These are phyloP conservation scores for Lumnitzera racemosa DNA, from an alignment of 345 rosid genomes.

Conservation along the genomic window DNA sequence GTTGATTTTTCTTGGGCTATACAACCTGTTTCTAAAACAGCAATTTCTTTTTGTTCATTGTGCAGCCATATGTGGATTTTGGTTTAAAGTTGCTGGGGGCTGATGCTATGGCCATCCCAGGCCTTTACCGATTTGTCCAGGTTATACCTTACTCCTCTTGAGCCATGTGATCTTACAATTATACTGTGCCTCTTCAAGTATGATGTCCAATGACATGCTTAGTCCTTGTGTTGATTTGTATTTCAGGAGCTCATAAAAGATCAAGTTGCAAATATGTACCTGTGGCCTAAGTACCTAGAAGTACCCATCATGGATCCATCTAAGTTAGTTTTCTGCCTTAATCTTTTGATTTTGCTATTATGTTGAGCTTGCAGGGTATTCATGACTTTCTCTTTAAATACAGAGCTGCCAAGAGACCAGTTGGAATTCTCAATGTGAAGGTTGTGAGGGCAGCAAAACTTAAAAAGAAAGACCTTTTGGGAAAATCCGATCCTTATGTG, in stretches of 20 bases:
- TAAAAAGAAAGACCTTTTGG: slow-evolving; percentile 74
- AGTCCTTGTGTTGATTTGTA: neutral
- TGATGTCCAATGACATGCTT: neutral
- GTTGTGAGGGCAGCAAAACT: slow-evolving; percentile 70
- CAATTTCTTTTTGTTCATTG: neutral
- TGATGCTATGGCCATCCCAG: slow-evolving; percentile 96
- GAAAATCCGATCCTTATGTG: slow-evolving; percentile 91
- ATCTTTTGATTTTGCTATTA: slow-evolving; percentile 1
- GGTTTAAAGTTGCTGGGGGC: slow-evolving; percentile 85
- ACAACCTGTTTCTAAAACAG: neutral
- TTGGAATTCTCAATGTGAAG: slow-evolving; percentile 72
- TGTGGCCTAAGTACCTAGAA: slow-evolving; percentile 91
- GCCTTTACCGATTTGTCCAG: slow-evolving; percentile 72
- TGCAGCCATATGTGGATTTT: slow-evolving; percentile 91
- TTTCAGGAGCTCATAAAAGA: slow-evolving; percentile 84
- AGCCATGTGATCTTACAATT: too few relatives aligned
- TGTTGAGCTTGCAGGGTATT: slow-evolving; percentile 1
- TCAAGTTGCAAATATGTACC: slow-evolving; percentile 89
- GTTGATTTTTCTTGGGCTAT: too few relatives aligned
- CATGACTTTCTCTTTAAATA: neutral
- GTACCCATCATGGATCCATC: slow-evolving; percentile 75
- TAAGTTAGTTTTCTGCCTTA: slow-evolving; percentile 29
- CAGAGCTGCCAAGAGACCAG: slow-evolving; percentile 76
- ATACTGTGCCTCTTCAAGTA: neutral
- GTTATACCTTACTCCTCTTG: slow-evolving; percentile 17